Conservation (phyloP, 1,284 basidiomycete species). For the Heliocybe sulcata region DNA sequence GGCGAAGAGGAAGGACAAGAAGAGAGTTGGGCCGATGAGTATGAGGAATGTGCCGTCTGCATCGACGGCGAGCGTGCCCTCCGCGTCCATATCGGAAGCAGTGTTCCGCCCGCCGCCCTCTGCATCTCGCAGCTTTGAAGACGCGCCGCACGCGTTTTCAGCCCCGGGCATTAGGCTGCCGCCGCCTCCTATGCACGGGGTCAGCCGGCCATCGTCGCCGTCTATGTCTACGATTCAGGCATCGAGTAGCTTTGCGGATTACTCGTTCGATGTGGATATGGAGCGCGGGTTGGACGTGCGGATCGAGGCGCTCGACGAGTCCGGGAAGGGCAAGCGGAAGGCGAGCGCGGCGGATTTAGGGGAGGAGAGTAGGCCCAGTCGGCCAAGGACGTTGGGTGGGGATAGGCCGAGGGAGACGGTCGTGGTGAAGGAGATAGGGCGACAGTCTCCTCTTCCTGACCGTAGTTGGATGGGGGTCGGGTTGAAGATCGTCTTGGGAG, state of each 20-base stretch:
- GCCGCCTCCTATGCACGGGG: neutral
- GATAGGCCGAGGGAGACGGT: conserved; percentile 47
- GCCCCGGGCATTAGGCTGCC: neutral
- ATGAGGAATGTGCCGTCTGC: conserved; percentile 27
- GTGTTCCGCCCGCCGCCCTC: neutral
- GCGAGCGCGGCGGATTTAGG: conserved; percentile 31
- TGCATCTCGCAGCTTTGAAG: neutral
- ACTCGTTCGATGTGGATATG: conserved; percentile 2
- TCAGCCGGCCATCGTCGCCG: conserved; percentile 1
- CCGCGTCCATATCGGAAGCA: neutral
- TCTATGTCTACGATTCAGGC: neutral
- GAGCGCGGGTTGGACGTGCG: conserved; percentile 23
- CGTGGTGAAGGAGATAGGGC: conserved; percentile 43
- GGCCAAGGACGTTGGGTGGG: conserved; percentile 65
- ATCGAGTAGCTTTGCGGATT: neutral
- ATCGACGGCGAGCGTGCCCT: conserved; percentile 12
- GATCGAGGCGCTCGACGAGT: conserved; percentile 18
- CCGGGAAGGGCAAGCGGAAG: conserved; percentile 40
- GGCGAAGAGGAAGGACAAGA: conserved; percentile 68
- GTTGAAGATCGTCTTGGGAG: conserved; percentile 26
- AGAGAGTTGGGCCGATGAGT: conserved; percentile 51
- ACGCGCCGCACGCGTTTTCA: neutral
- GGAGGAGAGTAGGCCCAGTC: conserved; percentile 31
- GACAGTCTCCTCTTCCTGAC: conserved; percentile 10
- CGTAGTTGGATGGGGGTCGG: conserved; percentile 5